These are phyloP conservation scores for Sugiyamaella americana DNA, from an alignment of 805 yeast genomes.

Conservation along the genomic window DNA sequence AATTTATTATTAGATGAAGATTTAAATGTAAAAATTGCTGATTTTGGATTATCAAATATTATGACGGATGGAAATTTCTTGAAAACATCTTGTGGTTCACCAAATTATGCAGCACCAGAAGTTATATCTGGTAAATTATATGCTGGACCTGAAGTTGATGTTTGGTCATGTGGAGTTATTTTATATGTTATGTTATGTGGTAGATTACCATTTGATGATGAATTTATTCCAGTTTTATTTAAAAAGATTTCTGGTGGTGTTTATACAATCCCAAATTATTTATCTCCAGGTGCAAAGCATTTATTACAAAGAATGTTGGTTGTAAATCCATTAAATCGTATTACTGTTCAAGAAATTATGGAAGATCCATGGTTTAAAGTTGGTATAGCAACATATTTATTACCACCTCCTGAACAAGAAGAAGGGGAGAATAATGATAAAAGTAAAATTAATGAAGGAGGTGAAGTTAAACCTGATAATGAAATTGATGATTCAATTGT, in stretches of 20 bases:
- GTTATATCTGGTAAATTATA: slow-evolving; percentile 90
- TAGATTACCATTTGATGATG: slow-evolving; percentile 92
- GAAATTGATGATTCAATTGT: slow-evolving; percentile 68
- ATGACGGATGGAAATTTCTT: slow-evolving; percentile 97
- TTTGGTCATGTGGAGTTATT: slow-evolving; percentile 96
- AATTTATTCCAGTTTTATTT: slow-evolving; percentile 88
- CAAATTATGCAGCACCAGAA: slow-evolving; percentile 97
- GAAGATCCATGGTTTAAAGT: slow-evolving; percentile 90
- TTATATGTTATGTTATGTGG: slow-evolving; percentile 95
- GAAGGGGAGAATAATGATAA: slow-evolving; percentile 6
- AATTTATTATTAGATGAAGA: slow-evolving; percentile 83
- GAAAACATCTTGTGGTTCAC: slow-evolving; percentile 93
- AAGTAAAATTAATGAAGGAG: slow-evolving; percentile 21
- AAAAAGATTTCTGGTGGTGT: slow-evolving; percentile 91
- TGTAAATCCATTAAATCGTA: slow-evolving; percentile 89
- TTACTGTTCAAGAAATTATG: slow-evolving; percentile 86
- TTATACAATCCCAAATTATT: slow-evolving; percentile 79
- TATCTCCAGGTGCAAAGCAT: slow-evolving; percentile 79
- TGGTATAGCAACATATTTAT: slow-evolving; percentile 70
- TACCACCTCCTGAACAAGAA: slow-evolving; percentile 45
- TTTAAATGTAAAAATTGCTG: slow-evolving; percentile 90
- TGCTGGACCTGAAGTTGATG: slow-evolving; percentile 98
- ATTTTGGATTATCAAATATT: slow-evolving; percentile 87
- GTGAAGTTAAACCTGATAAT: slow-evolving; percentile 27
- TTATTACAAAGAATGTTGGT: slow-evolving; percentile 84